These are phyloP conservation scores for Clonostachys byssicola DNA, from an alignment of 2,329 filamentous ascomycete genomes.

Conservation along the genomic window DNA sequence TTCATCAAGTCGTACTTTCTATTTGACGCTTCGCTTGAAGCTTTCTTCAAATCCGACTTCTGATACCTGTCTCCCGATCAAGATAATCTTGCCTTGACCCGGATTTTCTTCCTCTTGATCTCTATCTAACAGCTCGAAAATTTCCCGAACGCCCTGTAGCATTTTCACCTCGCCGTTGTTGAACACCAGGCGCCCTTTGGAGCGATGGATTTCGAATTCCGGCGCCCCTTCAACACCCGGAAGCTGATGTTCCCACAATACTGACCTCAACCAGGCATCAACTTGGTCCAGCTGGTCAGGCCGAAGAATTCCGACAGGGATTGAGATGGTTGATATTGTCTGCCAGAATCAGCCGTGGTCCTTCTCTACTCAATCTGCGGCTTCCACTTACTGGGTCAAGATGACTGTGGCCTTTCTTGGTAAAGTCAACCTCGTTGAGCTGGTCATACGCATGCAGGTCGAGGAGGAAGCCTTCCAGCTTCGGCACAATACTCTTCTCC, in stretches of 20 bases:
- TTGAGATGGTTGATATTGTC: constrained; percentile 80
- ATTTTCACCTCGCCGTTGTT: constrained; percentile 65
- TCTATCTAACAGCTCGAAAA: constrained; percentile 84
- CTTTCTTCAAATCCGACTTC: constrained; percentile 47
- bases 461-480: constrained; percentile 79
- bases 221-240: constrained; percentile 33
- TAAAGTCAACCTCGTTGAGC: constrained; percentile 68
- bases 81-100: constrained; percentile 52
- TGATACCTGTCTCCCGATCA: constrained; percentile 56
- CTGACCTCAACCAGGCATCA: constrained; percentile 76
- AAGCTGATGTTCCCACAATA: constrained; percentile 77
- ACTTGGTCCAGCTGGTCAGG: constrained; percentile 55
- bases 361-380: background rate
- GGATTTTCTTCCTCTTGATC: constrained; percentile 21
- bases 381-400: constrained; percentile 68
- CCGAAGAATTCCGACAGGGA: constrained; percentile 60
- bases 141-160: constrained; percentile 85
- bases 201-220: constrained; percentile 76
- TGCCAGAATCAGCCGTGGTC: constrained; percentile 23
- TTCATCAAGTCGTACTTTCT: constrained; percentile 1
- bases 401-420: constrained; percentile 79
- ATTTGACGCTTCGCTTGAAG: constrained; percentile 20
- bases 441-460: constrained; percentile 92
- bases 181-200: constrained; percentile 76
- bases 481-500: constrained; percentile 71